phyloP scores from a whole-genome alignment of 2,329 filamentous ascomycete genomes.

The Botrytis pseudocinerea region DNA sequence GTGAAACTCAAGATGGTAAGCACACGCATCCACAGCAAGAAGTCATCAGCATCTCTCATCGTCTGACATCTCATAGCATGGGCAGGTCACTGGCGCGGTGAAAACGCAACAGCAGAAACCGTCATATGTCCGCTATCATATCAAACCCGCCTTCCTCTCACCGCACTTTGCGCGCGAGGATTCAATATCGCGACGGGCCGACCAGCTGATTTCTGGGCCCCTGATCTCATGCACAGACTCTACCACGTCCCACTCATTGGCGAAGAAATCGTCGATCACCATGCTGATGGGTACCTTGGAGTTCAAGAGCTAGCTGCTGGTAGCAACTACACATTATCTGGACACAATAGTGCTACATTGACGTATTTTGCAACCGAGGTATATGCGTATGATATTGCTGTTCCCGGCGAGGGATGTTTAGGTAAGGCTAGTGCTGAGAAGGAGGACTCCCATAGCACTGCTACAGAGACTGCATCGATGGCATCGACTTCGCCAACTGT shows the following conservation, averaged over 20 bases:
- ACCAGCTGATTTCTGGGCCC: conserved; percentile 2
- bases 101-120: conserved; percentile 6
- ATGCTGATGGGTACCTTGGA: conserved; percentile 57
- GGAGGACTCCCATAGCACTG: not conserved
- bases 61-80: not conserved
- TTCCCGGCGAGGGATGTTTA: conserved; percentile 44
- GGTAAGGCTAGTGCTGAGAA: not conserved
- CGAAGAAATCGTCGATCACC: conserved; percentile 62
- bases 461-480: not conserved
- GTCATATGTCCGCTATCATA: not conserved
- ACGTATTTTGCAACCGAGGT: conserved; percentile 70
- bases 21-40: not conserved
- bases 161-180: not conserved
- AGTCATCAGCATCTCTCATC: not conserved
- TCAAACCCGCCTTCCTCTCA: not conserved
- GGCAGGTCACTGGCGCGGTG: conserved; percentile 6
- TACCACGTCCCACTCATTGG: conserved; percentile 63
- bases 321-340: conserved; percentile 50
- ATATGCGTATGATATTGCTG: conserved; percentile 64
- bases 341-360: conserved; percentile 60
- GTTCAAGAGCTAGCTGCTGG: conserved; percentile 53
- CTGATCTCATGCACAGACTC: conserved; percentile 65
- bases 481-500: not conserved
- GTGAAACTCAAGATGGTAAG: not conserved
- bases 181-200: not conserved